Percentiles rank a stretch among this genome's conserved stretches.
Conservation (phyloP, 305 asterid genomes). For the Fraxinus sp. region DNA sequence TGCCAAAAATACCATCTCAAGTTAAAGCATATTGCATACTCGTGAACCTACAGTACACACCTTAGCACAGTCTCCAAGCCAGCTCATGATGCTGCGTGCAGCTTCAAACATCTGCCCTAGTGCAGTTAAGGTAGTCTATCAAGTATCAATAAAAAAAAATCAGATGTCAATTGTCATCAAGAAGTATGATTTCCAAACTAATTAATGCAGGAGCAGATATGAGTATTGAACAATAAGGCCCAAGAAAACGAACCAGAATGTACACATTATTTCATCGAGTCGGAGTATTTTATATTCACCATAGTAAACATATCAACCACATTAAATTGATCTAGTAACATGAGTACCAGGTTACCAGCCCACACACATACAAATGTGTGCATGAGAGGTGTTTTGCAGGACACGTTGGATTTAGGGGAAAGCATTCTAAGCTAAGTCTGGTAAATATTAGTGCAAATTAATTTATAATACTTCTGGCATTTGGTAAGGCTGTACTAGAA, state of each 20-base stretch:
- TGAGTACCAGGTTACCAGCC: neutral
- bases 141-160: constrained; percentile 26
- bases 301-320: neutral
- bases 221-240: neutral
- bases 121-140: constrained; percentile 72
- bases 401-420: neutral
- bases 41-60: constrained; percentile 35
- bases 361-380: neutral
- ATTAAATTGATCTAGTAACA: neutral
- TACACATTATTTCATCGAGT: neutral
- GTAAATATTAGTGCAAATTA: neutral
- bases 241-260: constrained; percentile 4
- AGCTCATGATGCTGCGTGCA: constrained; percentile 75
- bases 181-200: constrained; percentile 10
- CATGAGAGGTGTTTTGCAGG: neutral
- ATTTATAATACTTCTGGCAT: neutral
- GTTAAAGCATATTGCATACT: neutral
- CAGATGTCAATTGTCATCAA: constrained; percentile 1
- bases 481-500: constrained; percentile 10
- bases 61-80: constrained; percentile 93
- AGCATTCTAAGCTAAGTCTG: neutral
- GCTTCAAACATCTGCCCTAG: constrained; percentile 81
- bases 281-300: neutral
- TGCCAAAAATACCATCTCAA: neutral
- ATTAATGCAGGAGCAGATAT: constrained; percentile 16